These are phyloP conservation scores for Lavandula angustifolia DNA, from an alignment of 257 asterid genomes.

Conservation along the genomic window DNA sequence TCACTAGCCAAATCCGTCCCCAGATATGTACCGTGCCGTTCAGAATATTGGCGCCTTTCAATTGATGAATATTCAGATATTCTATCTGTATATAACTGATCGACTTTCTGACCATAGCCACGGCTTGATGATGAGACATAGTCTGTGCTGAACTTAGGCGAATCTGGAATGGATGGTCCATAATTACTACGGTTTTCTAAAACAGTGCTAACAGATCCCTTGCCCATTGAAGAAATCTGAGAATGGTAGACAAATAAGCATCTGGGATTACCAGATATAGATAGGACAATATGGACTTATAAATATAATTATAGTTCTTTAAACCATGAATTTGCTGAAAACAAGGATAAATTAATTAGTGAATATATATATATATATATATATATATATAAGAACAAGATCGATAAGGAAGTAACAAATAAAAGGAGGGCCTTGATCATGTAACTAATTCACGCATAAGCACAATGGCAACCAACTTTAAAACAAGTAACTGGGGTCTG, in stretches of 20 bases:
- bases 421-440: background rate
- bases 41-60: conserved; percentile 73
- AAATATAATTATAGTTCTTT: conserved; percentile 5
- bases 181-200: conserved; percentile 75
- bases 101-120: conserved; percentile 69
- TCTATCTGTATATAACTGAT: conserved; percentile 70
- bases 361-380: background rate
- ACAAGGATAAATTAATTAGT: background rate
- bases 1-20: conserved; percentile 79
- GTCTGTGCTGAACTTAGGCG: conserved; percentile 73
- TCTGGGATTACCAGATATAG: conserved; percentile 15
- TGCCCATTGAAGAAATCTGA: conserved; percentile 69
- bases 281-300: background rate
- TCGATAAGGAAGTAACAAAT: background rate
- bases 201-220: conserved; percentile 62
- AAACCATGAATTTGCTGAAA: background rate
- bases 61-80: conserved; percentile 68
- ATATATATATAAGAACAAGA: background rate
- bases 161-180: conserved; percentile 61
- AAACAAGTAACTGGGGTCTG: background rate
- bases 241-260: conserved; percentile 22
- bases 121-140: conserved; percentile 68
- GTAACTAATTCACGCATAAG: background rate
- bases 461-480: background rate
- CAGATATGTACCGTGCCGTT: conserved; percentile 60